Evolutionary conservation across 2,329 filamentous ascomycete genomes (phyloP).

Genomic region (Pseudogymnoascus sp.): DNA sequence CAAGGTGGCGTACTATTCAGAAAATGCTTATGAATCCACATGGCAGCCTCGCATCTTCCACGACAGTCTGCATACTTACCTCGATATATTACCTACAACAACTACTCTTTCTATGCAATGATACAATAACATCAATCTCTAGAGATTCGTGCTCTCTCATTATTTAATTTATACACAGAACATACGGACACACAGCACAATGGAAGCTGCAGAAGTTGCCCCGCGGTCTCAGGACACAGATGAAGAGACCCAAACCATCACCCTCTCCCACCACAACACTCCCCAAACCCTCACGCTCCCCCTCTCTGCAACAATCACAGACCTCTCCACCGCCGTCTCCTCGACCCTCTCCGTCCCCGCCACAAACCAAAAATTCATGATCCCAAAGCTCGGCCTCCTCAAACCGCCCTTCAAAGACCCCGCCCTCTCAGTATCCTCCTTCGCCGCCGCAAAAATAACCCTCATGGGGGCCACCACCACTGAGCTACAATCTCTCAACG

Average conservation of each 20-base stretch:
- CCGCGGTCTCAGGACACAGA: background rate
- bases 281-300: constrained; percentile 38
- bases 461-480: constrained; percentile 55
- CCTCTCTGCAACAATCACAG: constrained; percentile 41
- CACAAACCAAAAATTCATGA: constrained; percentile 60
- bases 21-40: constrained; percentile 5
- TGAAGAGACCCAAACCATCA: constrained; percentile 33
- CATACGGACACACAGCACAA: background rate
- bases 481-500: constrained; percentile 49
- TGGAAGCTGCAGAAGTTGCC: background rate
- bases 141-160: background rate
- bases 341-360: constrained; percentile 49
- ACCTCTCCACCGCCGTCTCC: constrained; percentile 53
- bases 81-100: background rate
- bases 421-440: constrained; percentile 36
- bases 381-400: constrained; percentile 56
- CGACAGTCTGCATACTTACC: background rate
- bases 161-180: background rate
- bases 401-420: constrained; percentile 57
- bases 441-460: constrained; percentile 53
- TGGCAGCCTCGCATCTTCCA: constrained; percentile 2
- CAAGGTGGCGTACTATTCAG: background rate
- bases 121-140: background rate
- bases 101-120: background rate
- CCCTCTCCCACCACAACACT: constrained; percentile 39